phyloP scores from a whole-genome alignment of 2,329 filamentous ascomycete genomes.

The Volutella citrinella region DNA sequence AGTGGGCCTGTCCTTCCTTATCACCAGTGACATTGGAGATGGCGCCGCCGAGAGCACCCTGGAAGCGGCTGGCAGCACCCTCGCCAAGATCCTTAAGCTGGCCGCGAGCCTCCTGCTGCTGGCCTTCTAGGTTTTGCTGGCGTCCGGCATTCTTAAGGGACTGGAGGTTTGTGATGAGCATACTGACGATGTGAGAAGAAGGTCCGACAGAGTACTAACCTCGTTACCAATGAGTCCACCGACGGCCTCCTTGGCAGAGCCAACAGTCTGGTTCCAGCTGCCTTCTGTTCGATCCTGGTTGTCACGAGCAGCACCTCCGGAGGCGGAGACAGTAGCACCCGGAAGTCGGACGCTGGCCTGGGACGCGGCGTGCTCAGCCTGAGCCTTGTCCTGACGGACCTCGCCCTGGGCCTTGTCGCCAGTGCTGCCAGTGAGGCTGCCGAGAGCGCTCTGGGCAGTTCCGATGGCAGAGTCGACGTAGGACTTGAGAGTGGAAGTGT shows the following conservation, averaged over 20 bases:
- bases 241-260: constrained; percentile 76
- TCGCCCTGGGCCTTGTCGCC: constrained; percentile 65
- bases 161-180: constrained; percentile 30
- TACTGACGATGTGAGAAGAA: not conserved
- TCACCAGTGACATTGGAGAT: constrained; percentile 74
- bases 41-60: constrained; percentile 68
- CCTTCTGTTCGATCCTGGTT: constrained; percentile 69
- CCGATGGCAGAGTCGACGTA: constrained; percentile 72
- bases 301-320: constrained; percentile 69
- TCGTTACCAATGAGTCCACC: constrained; percentile 75
- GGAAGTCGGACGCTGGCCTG: constrained; percentile 74
- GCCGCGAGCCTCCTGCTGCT: constrained; percentile 77
- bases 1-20: constrained; percentile 59
- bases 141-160: constrained; percentile 70
- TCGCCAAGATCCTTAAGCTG: constrained; percentile 70
- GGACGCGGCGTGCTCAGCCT: constrained; percentile 68
- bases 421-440: constrained; percentile 69
- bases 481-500: constrained; percentile 73
- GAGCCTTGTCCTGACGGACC: constrained; percentile 61
- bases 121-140: constrained; percentile 76
- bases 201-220: constrained; percentile 34
- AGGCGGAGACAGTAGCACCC: constrained; percentile 64
- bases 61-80: constrained; percentile 64
- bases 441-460: constrained; percentile 68
- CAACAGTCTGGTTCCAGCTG: constrained; percentile 85